These are phyloP conservation scores for Aspergillus wentii DNA, from an alignment of 495 filamentous ascomycete species.

Conservation along the genomic window DNA sequence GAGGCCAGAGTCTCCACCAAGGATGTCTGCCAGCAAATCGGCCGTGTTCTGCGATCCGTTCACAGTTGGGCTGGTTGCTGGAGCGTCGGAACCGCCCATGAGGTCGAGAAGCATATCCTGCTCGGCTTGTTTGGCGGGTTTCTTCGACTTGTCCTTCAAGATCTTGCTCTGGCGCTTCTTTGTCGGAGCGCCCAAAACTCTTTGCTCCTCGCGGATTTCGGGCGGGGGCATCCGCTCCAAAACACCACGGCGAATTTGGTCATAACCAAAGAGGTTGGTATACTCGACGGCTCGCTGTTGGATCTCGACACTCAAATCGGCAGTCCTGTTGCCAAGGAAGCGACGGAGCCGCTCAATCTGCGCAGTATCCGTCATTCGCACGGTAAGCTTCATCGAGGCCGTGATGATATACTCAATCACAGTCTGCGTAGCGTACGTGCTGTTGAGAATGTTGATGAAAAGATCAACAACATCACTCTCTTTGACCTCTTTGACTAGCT, in stretches of 20 bases:
- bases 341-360: constrained; percentile 82
- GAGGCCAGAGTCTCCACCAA: constrained; percentile 43
- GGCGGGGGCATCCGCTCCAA: constrained; percentile 96
- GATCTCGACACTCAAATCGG: constrained; percentile 87
- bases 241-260: constrained; percentile 83
- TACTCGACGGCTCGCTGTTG: constrained; percentile 96
- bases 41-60: constrained; percentile 74
- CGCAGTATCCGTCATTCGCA: constrained; percentile 72
- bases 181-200: constrained; percentile 77
- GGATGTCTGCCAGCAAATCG: constrained; percentile 85
- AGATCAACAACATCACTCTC: constrained; percentile 89
- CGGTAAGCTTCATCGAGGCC: constrained; percentile 91
- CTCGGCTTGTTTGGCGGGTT: constrained; percentile 69
- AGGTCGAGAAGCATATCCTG: constrained; percentile 89
- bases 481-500: constrained; percentile 82
- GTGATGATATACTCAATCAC: constrained; percentile 95
- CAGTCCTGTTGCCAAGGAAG: constrained; percentile 67
- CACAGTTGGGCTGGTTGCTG: constrained; percentile 43
- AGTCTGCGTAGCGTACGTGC: constrained; percentile 83
- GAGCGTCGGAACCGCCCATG: constrained; percentile 74
- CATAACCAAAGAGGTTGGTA: constrained; percentile 83
- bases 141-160: constrained; percentile 71
- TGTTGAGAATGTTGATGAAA: constrained; percentile 86
- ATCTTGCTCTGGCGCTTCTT: constrained; percentile 73
- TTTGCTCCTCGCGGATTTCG: constrained; percentile 89